A percentile compares a stretch with the other conserved stretches of the same genome.
Evolutionary conservation across 2,329 filamentous ascomycete species (phyloP).

Genomic region (Nemania sp.): DNA sequence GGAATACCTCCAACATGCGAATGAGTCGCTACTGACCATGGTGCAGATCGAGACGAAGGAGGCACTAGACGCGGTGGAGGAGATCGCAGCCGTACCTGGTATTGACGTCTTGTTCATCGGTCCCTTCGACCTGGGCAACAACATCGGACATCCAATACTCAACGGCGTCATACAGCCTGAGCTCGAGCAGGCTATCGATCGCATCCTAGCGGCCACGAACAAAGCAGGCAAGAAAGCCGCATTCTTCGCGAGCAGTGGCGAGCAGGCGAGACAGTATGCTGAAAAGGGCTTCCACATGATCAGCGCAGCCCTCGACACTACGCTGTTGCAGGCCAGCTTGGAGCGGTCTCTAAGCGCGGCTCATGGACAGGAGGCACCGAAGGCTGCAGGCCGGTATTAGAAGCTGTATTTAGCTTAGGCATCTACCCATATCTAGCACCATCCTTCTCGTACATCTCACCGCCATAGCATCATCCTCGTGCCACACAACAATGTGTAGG

Average conservation of each 20-base stretch:
- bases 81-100: conserved; percentile 62
- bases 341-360: conserved; percentile 52
- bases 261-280: conserved; percentile 58
- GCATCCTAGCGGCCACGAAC: conserved; percentile 59
- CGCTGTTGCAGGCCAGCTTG: conserved; percentile 41
- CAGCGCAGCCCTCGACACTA: conserved; percentile 58
- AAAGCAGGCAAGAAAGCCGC: conserved; percentile 68
- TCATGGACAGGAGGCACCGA: conserved; percentile 44
- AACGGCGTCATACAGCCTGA: conserved; percentile 61
- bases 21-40: conserved; percentile 62
- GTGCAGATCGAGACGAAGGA: conserved; percentile 70
- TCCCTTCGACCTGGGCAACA: conserved; percentile 68
- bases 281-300: conserved; percentile 66
- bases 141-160: conserved; percentile 64
- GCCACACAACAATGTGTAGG: not conserved
- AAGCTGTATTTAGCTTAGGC: not conserved
- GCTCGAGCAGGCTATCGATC: conserved; percentile 61
- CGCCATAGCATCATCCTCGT: too few species aligned
- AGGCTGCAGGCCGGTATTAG: conserved; percentile 48
- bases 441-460: too few species aligned
- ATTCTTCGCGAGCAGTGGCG: conserved; percentile 60
- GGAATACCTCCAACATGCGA: conserved; percentile 60
- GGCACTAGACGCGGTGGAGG: conserved; percentile 62
- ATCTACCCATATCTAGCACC: too few species aligned
- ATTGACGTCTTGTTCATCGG: conserved; percentile 68